phyloP scores from a whole-genome alignment of 75 land plant genomes.

The Picea glauca region DNA sequence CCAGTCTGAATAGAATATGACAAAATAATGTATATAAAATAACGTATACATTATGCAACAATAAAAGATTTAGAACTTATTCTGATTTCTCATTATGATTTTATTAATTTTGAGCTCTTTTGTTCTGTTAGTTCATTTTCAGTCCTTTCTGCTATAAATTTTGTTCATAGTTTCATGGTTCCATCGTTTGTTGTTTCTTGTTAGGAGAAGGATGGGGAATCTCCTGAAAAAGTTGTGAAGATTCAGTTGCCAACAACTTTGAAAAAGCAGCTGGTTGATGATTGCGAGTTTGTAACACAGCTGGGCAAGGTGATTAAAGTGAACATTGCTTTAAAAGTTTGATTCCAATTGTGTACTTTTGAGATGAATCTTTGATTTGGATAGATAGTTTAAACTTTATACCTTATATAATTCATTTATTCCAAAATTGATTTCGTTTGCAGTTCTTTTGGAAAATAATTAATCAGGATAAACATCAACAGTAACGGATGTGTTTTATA shows the following conservation, averaged over 20 bases:
- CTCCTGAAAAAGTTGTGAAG: conserved; percentile 55
- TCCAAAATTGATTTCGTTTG: background rate
- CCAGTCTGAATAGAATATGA: background rate
- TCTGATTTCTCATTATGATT: background rate
- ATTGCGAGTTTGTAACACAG: conserved; percentile 85
- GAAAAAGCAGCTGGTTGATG: conserved; percentile 94
- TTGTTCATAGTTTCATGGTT: background rate
- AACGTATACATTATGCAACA: no score
- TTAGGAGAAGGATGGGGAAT: conserved; percentile 54
- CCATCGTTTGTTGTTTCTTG: background rate
- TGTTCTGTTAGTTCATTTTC: background rate
- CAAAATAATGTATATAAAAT: background rate
- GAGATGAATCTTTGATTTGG: background rate
- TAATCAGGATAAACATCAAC: background rate
- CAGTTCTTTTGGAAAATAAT: background rate
- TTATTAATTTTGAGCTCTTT: conserved; percentile 4
- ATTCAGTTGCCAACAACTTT: conserved; percentile 64
- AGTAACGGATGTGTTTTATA: background rate
- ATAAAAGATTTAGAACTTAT: background rate
- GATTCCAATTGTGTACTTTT: background rate
- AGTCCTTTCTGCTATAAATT: background rate
- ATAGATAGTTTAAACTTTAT: background rate
- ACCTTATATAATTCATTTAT: background rate
- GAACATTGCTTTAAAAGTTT: conserved; percentile 4
- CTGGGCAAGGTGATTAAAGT: conserved; percentile 61